Percentiles rank a stretch among this genome's conserved stretches.
Conservation (phyloP, 73 alveolate genomes). For the Tetrahymena thermophila region DNA sequence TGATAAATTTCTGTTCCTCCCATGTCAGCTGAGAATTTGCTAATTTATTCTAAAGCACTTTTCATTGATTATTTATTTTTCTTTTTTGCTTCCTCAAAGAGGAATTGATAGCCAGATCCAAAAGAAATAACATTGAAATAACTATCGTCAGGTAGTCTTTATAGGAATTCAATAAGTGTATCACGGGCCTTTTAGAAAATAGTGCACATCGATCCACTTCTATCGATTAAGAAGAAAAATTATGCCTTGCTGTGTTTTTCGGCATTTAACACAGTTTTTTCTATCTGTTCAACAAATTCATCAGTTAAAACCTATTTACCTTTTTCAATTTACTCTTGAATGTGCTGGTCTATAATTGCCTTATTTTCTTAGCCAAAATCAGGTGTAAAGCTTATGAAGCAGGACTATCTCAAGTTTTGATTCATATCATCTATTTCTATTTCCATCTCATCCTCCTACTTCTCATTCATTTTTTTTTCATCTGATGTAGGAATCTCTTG, state of each 20-base stretch:
- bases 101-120: slow-evolving; percentile 26
- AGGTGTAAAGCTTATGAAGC: background rate
- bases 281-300: background rate
- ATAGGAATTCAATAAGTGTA: slow-evolving; percentile 58
- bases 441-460: background rate
- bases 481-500: background rate
- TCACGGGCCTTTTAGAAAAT: slow-evolving; percentile 50
- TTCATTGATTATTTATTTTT: slow-evolving; percentile 43
- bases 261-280: background rate
- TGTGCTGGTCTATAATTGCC: background rate
- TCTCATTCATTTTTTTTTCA: background rate
- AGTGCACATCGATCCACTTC: slow-evolving; percentile 82
- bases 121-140: slow-evolving; percentile 66
- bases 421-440: background rate
- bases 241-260: background rate
- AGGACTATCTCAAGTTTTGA: background rate
- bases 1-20: slow-evolving; percentile 79
- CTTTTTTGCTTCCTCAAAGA: background rate
- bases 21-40: slow-evolving; percentile 72
- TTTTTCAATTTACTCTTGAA: background rate
- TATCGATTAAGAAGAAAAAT: slow-evolving; percentile 65
- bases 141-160: slow-evolving; percentile 59
- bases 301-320: background rate
- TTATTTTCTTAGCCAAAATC: background rate
- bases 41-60: slow-evolving; percentile 40